phyloP scores from a whole-genome alignment of 805 yeast genomes.

The Ogataea ramenticola region DNA sequence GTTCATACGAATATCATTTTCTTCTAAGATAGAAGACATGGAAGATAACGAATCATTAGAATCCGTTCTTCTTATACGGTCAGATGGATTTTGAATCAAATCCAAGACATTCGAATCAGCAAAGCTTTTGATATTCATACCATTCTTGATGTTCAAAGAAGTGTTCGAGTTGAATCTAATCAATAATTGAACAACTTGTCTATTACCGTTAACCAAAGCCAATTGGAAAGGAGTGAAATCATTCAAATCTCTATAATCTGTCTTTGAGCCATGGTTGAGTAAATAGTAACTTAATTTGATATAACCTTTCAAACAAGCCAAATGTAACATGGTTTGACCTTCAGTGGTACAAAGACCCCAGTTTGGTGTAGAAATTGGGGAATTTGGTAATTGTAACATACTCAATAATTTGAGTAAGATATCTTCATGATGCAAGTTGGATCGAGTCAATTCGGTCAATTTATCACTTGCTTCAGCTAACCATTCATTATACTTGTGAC shows the following conservation, averaged over 20 bases:
- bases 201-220: slow-evolving; percentile 71
- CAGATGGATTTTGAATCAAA: slow-evolving; percentile 11
- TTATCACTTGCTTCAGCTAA: slow-evolving; percentile 44
- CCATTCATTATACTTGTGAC: slow-evolving; percentile 35
- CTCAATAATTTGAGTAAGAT: slow-evolving; percentile 42
- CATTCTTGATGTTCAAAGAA: slow-evolving; percentile 43
- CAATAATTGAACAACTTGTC: slow-evolving; percentile 55
- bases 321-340: slow-evolving; percentile 85
- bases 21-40: slow-evolving; percentile 13
- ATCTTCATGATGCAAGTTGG: slow-evolving; percentile 41
- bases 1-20: slow-evolving; percentile 10
- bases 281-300: slow-evolving; percentile 52
- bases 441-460: slow-evolving; percentile 38
- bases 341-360: slow-evolving; percentile 75
- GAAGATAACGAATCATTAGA: slow-evolving; percentile 21
- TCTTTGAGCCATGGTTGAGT: slow-evolving; percentile 54
- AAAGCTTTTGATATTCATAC: slow-evolving; percentile 34
- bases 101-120: slow-evolving; percentile 33
- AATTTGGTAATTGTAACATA: slow-evolving; percentile 60
- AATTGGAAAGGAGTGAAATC: slow-evolving; percentile 86
- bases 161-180: slow-evolving; percentile 59
- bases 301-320: slow-evolving; percentile 75
- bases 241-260: slow-evolving; percentile 67
- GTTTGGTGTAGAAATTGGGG: slow-evolving; percentile 54
- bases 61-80: slow-evolving; percentile 10